phyloP scores from a whole-genome alignment of 768 basidiomycete genomes.

The Trametes cinnabarina region DNA sequence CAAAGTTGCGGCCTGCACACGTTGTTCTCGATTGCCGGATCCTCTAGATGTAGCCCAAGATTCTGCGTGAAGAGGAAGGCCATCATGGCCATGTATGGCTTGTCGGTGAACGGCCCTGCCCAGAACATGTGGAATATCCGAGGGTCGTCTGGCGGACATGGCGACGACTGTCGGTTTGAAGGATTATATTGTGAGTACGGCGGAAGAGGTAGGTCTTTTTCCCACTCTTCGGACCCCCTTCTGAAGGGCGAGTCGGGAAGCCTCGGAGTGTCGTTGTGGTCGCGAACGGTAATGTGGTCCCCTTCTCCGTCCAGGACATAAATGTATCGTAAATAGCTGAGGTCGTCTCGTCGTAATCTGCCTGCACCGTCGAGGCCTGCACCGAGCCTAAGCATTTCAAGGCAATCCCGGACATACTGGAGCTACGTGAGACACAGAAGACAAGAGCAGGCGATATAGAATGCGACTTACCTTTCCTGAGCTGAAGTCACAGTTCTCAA shows the following conservation, averaged over 20 bases:
- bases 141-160: slow-evolving; percentile 81
- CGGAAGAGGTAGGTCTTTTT: slow-evolving; percentile 49
- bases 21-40: slow-evolving; percentile 42
- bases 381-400: slow-evolving; percentile 90
- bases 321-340: slow-evolving; percentile 84
- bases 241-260: slow-evolving; percentile 12
- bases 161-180: slow-evolving; percentile 42
- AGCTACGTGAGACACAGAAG: background rate
- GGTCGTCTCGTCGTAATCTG: slow-evolving; percentile 66
- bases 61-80: slow-evolving; percentile 99
- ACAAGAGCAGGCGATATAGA: background rate
- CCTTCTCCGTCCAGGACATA: slow-evolving; percentile 60
- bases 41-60: slow-evolving; percentile 70
- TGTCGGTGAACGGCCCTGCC: slow-evolving; percentile 98
- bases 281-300: slow-evolving; percentile 37
- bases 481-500: slow-evolving; percentile 91
- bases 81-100: slow-evolving; percentile 91
- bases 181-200: slow-evolving; percentile 53
- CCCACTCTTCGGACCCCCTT: slow-evolving; percentile 43
- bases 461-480: slow-evolving; percentile 56
- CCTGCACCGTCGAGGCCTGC: slow-evolving; percentile 85
- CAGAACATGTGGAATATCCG: slow-evolving; percentile 99
- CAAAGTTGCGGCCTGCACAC: slow-evolving; percentile 94
- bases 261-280: slow-evolving; percentile 22
- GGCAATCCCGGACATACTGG: slow-evolving; percentile 93